These are phyloP conservation scores for Pestalotiopsis sp. DNA, from an alignment of 2,329 filamentous ascomycete species.

Conservation along the genomic window DNA sequence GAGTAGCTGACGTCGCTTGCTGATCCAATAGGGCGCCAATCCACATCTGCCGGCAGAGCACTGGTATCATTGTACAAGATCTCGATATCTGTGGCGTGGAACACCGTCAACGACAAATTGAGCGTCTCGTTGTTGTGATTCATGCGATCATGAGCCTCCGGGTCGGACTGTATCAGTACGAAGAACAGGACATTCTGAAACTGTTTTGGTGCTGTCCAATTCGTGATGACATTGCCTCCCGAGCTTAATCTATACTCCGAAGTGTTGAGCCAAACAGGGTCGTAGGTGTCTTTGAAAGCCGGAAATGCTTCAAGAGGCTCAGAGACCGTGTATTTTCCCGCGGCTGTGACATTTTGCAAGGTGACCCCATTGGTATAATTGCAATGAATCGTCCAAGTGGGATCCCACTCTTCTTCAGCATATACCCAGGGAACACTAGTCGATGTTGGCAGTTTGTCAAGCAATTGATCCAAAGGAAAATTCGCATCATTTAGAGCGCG, in stretches of 20 bases:
- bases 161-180: background rate
- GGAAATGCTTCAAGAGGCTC: background rate
- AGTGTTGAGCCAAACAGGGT: background rate
- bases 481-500: background rate
- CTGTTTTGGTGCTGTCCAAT: background rate
- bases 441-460: background rate
- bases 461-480: background rate
- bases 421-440: background rate
- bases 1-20: background rate
- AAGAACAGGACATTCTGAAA: background rate
- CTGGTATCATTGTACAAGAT: background rate
- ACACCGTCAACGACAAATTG: background rate
- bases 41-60: background rate
- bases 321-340: background rate
- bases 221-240: background rate
- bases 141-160: background rate
- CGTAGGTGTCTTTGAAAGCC: background rate
- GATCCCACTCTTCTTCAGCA: background rate
- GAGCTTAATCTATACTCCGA: background rate
- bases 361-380: background rate
- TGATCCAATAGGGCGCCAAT: background rate
- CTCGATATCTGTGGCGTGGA: no score
- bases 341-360: background rate
- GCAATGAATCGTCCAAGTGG: background rate
- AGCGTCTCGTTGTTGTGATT: background rate